Base-by-base conservation (phyloP, 352 stramenopile species). In the Discostella stelligera region DNA sequence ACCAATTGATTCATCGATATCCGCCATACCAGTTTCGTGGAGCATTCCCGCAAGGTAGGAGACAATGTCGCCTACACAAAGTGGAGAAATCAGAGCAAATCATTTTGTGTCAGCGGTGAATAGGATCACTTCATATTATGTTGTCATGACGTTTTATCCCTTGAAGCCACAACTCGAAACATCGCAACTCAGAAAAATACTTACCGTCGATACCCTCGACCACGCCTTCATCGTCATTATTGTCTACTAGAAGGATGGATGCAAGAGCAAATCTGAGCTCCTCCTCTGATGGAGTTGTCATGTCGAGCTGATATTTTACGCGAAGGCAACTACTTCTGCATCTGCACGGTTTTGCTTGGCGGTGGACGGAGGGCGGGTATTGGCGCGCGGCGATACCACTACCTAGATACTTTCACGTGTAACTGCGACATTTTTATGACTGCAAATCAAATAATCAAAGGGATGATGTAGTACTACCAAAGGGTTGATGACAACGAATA, bases 41-140 rank as follows among this genome's bases (percentile, higher is more conserved):
- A 84, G 60, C 72, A 84, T 82, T n/a, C 66, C 68, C 16, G 67
- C 72, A 5, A 84, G 77, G 52, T 85, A 85, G 11, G 67, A 55
- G 8, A 85, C 66, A n/a, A 82, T 76, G 27, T 85, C 78, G 18
- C 65, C 62, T 71, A 39, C 3, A 21, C 1, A 10, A 63, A n/a
- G 32, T 59, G 6, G 50, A 61, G 25, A 37, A 61, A 41, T 23
- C 4, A 21, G 10, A 61, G 20, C 4, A 32, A 37, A 18, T 59
- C 4, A 25, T 25, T 32, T 32, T 32, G 27, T 32, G 27, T 32
- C 27, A 32, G 5, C 2, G 27, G 27, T 32, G 27, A 32, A 25
- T 41, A 55, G 16, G 30, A 60, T 60, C 25, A 50, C n/a, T 16
- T 56, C 48, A 20, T 48, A 49, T 44, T 30, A 18, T 30, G 21